These are phyloP conservation scores for Quercus parvula DNA, from an alignment of 306 rosid genomes.

Conservation along the genomic window DNA sequence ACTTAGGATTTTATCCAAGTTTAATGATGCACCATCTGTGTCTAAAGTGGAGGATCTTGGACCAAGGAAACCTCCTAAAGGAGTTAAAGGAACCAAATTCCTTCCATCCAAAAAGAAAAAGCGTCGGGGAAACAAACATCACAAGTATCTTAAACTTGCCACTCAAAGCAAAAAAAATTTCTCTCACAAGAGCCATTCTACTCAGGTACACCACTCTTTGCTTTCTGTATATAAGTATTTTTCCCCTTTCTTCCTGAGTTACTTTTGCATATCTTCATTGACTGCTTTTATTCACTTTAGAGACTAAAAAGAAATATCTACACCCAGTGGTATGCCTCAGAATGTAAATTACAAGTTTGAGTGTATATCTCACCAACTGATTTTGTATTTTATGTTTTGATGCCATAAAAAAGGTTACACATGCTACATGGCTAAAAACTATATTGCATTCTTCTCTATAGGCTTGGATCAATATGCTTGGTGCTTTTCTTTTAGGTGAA, in stretches of 20 bases:
- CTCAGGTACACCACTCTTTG: constrained; percentile 37
- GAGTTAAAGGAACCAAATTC: constrained; percentile 33
- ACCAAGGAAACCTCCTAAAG: constrained; percentile 36
- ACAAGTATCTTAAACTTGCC: constrained; percentile 37
- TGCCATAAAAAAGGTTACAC: not conserved
- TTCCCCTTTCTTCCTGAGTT: not conserved
- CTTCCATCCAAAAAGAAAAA: constrained; percentile 43
- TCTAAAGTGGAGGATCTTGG: constrained; percentile 35
- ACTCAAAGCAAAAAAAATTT: constrained; percentile 29
- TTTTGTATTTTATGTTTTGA: not conserved
- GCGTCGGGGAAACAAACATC: constrained; percentile 26
- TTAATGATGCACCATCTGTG: constrained; percentile 24
- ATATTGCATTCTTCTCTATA: not conserved
- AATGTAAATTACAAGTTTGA: not conserved
- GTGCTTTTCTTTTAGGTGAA: not conserved
- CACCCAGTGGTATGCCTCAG: not conserved
- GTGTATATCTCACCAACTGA: not conserved
- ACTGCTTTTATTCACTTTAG: constrained; percentile 5
- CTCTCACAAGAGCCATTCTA: constrained; percentile 29
- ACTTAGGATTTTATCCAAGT: constrained; percentile 50
- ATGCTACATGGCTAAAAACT: not conserved
- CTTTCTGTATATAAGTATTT: not conserved
- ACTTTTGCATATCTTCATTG: not conserved
- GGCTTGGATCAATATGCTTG: not conserved
- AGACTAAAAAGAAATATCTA: constrained; percentile 2